phyloP scores from a whole-genome alignment of 495 filamentous ascomycete genomes.

The Trichodelitschia bisporula region DNA sequence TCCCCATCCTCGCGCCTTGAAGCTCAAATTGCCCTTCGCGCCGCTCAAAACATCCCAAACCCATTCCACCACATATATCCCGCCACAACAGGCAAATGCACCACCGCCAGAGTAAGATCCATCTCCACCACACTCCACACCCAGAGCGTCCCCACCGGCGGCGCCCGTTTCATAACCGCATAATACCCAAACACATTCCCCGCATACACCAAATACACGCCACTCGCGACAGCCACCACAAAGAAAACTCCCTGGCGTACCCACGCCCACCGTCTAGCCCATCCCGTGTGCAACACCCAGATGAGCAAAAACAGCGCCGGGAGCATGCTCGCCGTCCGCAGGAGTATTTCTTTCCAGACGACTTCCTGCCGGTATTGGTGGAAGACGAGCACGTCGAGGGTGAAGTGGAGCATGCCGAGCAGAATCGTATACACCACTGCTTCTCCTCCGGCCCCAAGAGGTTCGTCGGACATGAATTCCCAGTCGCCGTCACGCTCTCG shows the following conservation, averaged over 20 bases:
- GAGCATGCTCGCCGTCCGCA: slow-evolving; percentile 23
- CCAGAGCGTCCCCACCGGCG: slow-evolving; percentile 75
- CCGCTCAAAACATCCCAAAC: slow-evolving; percentile 24
- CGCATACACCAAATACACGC: slow-evolving; percentile 55
- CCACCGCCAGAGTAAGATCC: slow-evolving; percentile 36
- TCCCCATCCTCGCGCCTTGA: no score
- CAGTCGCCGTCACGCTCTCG: slow-evolving; percentile 9
- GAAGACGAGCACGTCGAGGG: slow-evolving; percentile 71
- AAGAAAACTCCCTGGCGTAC: slow-evolving; percentile 39
- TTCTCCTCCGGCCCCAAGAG: slow-evolving; percentile 29
- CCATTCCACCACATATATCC: slow-evolving; percentile 48
- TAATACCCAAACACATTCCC: slow-evolving; percentile 61
- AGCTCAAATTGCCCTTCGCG: no score
- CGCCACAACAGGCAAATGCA: slow-evolving; percentile 31
- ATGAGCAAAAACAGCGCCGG: slow-evolving; percentile 34
- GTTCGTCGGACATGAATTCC: slow-evolving; percentile 9
- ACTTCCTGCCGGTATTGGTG: slow-evolving; percentile 66
- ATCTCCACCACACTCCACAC: slow-evolving; percentile 85
- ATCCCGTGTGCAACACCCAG: slow-evolving; percentile 28
- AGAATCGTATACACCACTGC: slow-evolving; percentile 44
- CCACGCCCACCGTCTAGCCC: no score
- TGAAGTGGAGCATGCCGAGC: slow-evolving; percentile 61
- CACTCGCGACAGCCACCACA: slow-evolving; percentile 24
- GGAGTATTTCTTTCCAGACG: slow-evolving; percentile 28
- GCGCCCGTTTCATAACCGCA: slow-evolving; percentile 77